A percentile compares a stretch with the other conserved stretches of the same genome.
Conservation (phyloP, 208 protist species). For the Crithidia mellificae region DNA sequence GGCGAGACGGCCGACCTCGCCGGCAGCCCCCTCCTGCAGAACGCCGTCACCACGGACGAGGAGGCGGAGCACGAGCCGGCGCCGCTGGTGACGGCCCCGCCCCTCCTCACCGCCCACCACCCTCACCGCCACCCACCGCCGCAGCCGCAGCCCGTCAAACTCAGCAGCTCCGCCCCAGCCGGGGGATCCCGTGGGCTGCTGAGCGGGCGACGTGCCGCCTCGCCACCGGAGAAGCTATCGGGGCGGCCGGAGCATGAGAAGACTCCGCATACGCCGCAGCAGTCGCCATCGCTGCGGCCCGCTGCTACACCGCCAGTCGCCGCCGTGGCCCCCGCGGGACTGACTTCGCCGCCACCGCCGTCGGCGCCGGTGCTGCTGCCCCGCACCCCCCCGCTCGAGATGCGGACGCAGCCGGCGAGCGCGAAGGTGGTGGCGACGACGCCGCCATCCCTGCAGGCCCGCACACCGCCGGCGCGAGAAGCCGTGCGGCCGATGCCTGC, state of each 20-base stretch:
- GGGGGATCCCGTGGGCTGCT: not conserved
- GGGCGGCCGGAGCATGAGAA: not conserved
- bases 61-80: slow-evolving; percentile 5
- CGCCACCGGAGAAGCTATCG: not conserved
- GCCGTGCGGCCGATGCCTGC: not conserved
- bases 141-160: not conserved
- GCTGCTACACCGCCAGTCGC: not conserved
- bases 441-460: not conserved
- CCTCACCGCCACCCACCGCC: no score
- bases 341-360: not conserved
- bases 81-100: not conserved
- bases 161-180: slow-evolving; percentile 9
- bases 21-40: not conserved
- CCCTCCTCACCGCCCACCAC: not conserved
- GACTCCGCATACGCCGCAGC: not conserved
- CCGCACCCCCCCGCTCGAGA: not conserved
- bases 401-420: not conserved
- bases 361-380: not conserved
- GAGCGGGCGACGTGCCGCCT: not conserved
- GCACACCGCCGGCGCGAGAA: not conserved
- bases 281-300: slow-evolving; percentile 5
- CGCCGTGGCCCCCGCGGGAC: not conserved
- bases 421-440: not conserved
- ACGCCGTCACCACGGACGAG: slow-evolving; percentile 13
- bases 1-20: slow-evolving; percentile 6